Conservation (phyloP, 331 rosid species). For the Rhamnella rubrinervis region DNA sequence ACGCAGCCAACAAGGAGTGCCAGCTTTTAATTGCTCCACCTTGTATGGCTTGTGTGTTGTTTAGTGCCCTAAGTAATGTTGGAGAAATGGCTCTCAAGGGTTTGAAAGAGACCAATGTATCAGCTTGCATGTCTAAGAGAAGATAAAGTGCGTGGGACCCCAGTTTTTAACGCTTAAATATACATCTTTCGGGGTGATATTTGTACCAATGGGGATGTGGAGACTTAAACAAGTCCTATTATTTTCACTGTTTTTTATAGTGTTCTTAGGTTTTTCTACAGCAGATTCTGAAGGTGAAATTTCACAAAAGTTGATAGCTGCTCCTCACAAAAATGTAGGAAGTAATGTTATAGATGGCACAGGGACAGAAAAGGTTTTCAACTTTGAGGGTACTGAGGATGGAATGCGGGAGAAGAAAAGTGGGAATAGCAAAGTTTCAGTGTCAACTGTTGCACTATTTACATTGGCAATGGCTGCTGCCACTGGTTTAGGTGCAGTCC, state of each 20-base stretch:
- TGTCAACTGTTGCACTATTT: slow-evolving; percentile 89
- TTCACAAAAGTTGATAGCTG: slow-evolving; percentile 48
- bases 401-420: slow-evolving; percentile 55
- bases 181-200: slow-evolving; percentile 8
- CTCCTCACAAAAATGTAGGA: slow-evolving; percentile 72
- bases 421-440: slow-evolving; percentile 67
- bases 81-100: slow-evolving; percentile 29
- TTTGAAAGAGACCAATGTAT: slow-evolving; percentile 25
- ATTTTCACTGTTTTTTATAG: slow-evolving; percentile 34
- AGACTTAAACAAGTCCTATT: slow-evolving; percentile 12
- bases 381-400: slow-evolving; percentile 41
- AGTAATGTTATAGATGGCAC: slow-evolving; percentile 75
- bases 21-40: slow-evolving; percentile 22
- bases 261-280: slow-evolving; percentile 38
- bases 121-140: slow-evolving; percentile 15
- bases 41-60: slow-evolving; percentile 19
- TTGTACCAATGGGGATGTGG: slow-evolving; percentile 17
- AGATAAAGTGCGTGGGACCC: slow-evolving; percentile 26
- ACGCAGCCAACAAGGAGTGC: slow-evolving; percentile 20
- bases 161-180: slow-evolving; percentile 20
- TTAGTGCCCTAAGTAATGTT: background rate
- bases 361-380: slow-evolving; percentile 56
- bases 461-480: slow-evolving; percentile 99
- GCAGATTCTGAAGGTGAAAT: slow-evolving; percentile 54
- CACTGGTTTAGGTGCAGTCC: slow-evolving; percentile 96